phyloP scores from a whole-genome alignment of 106 monocot genomes.

The Iris macrosiphon region DNA sequence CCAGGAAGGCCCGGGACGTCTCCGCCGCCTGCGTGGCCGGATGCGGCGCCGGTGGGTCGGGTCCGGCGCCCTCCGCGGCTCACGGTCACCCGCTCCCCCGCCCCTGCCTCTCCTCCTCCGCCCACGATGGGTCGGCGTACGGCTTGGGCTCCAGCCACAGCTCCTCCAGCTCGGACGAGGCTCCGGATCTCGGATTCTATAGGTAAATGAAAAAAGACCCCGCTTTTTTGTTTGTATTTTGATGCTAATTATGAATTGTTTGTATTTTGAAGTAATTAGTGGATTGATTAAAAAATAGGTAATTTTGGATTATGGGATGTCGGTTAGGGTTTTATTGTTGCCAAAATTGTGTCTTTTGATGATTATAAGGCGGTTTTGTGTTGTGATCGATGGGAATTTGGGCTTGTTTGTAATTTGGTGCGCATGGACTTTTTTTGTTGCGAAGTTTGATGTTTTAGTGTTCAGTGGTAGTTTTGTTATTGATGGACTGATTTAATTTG shows the following conservation, averaged over 20 bases:
- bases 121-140: constrained; percentile 19
- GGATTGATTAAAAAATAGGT: not conserved
- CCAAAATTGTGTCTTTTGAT: no score
- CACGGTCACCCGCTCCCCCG: constrained; percentile 41
- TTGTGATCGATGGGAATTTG: not conserved
- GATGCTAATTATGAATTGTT: not conserved
- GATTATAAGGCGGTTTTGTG: no score
- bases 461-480: not conserved
- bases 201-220: constrained; percentile 25
- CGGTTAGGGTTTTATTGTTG: not conserved
- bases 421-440: no score
- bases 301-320: not conserved
- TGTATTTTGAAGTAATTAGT: not conserved
- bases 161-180: constrained; percentile 65
- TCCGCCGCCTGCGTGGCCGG: not conserved
- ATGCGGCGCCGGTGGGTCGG: not conserved
- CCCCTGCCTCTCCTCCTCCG: constrained; percentile 24
- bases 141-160: constrained; percentile 49
- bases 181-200: constrained; percentile 40
- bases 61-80: not conserved
- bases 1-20: not conserved
- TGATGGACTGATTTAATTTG: not conserved
- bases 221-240: not conserved
- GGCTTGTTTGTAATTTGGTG: no score
- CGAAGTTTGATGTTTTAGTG: no score